Base-by-base conservation (phyloP, 2,329 filamentous ascomycete species). In the Aspergillus costaricaensis region DNA sequence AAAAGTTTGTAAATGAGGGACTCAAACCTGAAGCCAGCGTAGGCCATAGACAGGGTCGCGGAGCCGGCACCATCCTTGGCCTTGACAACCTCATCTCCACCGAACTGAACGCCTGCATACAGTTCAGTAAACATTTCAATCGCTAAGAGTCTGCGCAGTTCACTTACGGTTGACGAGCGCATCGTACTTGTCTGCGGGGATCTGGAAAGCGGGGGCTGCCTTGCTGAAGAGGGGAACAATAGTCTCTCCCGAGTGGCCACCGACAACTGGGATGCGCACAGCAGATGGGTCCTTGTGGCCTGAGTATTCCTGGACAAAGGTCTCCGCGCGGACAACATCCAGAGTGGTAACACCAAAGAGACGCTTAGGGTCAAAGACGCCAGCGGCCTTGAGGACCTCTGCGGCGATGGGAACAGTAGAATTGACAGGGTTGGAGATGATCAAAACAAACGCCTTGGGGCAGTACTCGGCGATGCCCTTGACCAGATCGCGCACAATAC, bases 351-450 rank as follows among this genome's bases (percentile, higher is more conserved):
- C 95, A 85, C 95, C 95, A 76, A 99, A 99, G 65, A 99, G 89
- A 78, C 90, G 92, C 86, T 95, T 90, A 69, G 95, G 84, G 84
- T 99, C 90, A 82, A 98, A 99, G 74, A 96, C 92, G 70, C 88
- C 88, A 78, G 92, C 92, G 71, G 86, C 84, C 88, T 97, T 98
- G 78, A 99, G 89, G 63, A 97, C 91, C 85, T 99, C 95, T 70
- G 93, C 95, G 66, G 95, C 91, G 75, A 99, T 97, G 66, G 95
- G 95, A 60, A 99, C 95, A 60, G 95, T 99, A 56, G 92, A 96
- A 89, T 99, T 99, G 81, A 99, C 95, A 61, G 95, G 95, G 87
- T 99, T 99, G 74, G 94, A 98, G 81, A 99, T 99, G 83, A 99
- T 88, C 67, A 98, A 88, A 77, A 96, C 88, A 82, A 89, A 96